These are phyloP conservation scores for Sisymbrium altissimum DNA, from an alignment of 345 rosid genomes.

Conservation along the genomic window DNA sequence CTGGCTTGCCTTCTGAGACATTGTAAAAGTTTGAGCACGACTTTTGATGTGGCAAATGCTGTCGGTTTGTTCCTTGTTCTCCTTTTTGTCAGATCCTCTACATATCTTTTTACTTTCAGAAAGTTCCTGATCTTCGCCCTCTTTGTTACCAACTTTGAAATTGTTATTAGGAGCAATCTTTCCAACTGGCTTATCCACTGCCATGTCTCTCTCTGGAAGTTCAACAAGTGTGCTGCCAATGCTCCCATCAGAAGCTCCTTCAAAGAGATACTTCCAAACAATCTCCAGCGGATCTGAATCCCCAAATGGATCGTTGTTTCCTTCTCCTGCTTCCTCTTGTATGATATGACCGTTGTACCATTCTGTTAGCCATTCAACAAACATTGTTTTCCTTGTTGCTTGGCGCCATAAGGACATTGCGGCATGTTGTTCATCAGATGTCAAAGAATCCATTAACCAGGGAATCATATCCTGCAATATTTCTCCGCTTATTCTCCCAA, in stretches of 20 bases:
- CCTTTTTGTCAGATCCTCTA: constrained; percentile 26
- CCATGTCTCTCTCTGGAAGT: constrained; percentile 8
- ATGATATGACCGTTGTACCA: constrained; percentile 64
- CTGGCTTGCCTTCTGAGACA: constrained; percentile 30
- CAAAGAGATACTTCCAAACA: constrained; percentile 51
- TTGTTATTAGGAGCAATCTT: constrained; percentile 19
- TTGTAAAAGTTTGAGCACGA: constrained; percentile 26
- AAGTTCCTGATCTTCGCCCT: constrained; percentile 12
- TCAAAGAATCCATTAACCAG: constrained; percentile 65
- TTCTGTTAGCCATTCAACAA: constrained; percentile 77
- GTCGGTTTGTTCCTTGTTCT: constrained; percentile 27
- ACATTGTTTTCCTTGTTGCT: constrained; percentile 75
- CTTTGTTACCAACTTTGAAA: constrained; percentile 22
- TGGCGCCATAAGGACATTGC: constrained; percentile 61
- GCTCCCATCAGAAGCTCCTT: constrained; percentile 32
- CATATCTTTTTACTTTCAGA: constrained; percentile 34
- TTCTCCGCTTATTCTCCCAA: constrained; percentile 72
- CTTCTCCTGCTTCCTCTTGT: constrained; percentile 33
- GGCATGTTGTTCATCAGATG: constrained; percentile 51
- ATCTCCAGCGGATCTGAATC: constrained; percentile 58
- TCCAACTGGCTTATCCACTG: constrained; percentile 25
- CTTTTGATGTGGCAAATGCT: neutral
- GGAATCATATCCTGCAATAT: constrained; percentile 71
- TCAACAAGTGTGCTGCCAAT: constrained; percentile 15
- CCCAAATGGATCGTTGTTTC: constrained; percentile 29